Evolutionary conservation across 768 basidiomycete genomes (phyloP).

Genomic region (Favolaschia claudopus): DNA sequence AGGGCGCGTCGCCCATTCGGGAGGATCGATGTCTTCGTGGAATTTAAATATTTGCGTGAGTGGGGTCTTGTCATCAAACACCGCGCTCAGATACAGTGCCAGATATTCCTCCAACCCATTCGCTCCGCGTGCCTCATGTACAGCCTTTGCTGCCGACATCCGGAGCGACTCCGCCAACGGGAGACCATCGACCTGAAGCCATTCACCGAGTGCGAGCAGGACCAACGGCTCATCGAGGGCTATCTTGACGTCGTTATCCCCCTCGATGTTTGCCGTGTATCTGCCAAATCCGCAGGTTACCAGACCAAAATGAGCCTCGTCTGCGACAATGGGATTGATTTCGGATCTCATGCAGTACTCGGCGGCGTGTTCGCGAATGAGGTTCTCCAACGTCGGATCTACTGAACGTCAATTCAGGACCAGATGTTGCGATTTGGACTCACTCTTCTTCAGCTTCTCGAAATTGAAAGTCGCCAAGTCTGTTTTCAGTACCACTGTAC

Average conservation of each 20-base stretch:
- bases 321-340: conserved; percentile 41
- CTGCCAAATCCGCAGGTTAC: conserved; percentile 57
- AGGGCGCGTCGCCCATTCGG: not conserved
- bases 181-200: conserved; percentile 45
- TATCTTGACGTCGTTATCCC: conserved; percentile 7
- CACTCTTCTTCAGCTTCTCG: conserved; percentile 50
- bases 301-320: conserved; percentile 47
- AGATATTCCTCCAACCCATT: conserved; percentile 58
- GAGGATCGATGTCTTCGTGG: not conserved
- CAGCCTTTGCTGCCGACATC: conserved; percentile 30
- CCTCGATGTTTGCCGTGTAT: conserved; percentile 43
- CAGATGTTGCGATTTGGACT: conserved; percentile 11
- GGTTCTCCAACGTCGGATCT: conserved; percentile 48
- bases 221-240: conserved; percentile 54
- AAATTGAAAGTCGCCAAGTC: conserved; percentile 50
- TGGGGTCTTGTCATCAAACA: not conserved
- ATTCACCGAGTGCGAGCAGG: conserved; percentile 49
- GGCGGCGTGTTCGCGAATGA: conserved; percentile 45
- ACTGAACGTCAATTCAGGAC: not conserved
- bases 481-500: conserved; percentile 36
- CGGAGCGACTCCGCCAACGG: conserved; percentile 46
- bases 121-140: conserved; percentile 18
- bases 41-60: conserved; percentile 3
- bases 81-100: conserved; percentile 37
- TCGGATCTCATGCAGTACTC: conserved; percentile 52